Conservation (phyloP, 2,329 filamentous ascomycete genomes). For the Helicocarpus griseus region DNA sequence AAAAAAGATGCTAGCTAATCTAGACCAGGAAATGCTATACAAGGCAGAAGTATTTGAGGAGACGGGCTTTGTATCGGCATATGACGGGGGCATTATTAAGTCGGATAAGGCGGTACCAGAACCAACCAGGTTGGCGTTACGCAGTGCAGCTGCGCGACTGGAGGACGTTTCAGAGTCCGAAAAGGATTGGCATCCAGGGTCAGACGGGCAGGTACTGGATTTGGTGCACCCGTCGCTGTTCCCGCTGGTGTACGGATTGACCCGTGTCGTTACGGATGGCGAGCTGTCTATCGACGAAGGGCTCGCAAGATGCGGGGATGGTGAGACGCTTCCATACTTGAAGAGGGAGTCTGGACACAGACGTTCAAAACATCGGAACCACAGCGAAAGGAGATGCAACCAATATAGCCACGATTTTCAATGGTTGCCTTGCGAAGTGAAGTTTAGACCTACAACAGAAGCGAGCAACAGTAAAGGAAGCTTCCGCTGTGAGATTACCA, state of each 20-base stretch:
- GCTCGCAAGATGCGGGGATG: constrained; percentile 10
- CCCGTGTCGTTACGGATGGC: constrained; percentile 15
- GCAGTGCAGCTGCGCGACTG: constrained; percentile 38
- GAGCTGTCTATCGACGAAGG: constrained; percentile 18
- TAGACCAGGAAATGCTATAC: constrained; percentile 40
- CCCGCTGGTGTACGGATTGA: constrained; percentile 24
- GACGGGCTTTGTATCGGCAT: constrained; percentile 31
- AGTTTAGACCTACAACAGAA: constrained; percentile 17
- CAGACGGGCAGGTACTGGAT: constrained; percentile 49
- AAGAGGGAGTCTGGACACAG: neutral
- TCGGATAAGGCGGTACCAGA: constrained; percentile 41
- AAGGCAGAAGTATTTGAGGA: constrained; percentile 36
- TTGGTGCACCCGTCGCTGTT: constrained; percentile 53
- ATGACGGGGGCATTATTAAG: constrained; percentile 43
- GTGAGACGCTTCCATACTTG: constrained; percentile 10
- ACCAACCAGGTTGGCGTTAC: constrained; percentile 35
- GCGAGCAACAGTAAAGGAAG: neutral
- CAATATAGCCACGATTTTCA: constrained; percentile 28
- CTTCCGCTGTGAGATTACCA: constrained; percentile 15
- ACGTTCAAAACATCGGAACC: too few species aligned
- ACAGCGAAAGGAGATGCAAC: too few species aligned
- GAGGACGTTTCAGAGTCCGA: constrained; percentile 43
- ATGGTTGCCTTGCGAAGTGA: constrained; percentile 34
- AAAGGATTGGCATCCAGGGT: constrained; percentile 56
- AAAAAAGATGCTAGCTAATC: constrained; percentile 27